Conservation (phyloP, 2,329 filamentous ascomycete genomes). For the Sphaerulina vaccinii region DNA sequence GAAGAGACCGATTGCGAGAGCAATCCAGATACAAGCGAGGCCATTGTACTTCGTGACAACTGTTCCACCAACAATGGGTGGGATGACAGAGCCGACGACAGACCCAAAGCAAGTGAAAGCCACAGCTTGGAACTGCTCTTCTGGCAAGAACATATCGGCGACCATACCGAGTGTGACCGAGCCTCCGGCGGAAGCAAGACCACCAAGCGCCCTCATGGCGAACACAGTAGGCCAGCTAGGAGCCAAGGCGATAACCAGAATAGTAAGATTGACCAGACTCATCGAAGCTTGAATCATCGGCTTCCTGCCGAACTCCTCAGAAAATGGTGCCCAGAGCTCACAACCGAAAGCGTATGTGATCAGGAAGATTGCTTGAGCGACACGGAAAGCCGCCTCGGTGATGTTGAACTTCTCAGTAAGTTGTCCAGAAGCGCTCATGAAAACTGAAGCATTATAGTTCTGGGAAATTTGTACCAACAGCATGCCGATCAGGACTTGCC, state of each 20-base stretch:
- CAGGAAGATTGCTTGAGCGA: slow-evolving; percentile 75
- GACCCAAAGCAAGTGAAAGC: slow-evolving; percentile 51
- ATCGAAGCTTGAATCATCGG: slow-evolving; percentile 71
- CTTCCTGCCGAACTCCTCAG: slow-evolving; percentile 76
- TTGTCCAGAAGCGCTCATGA: slow-evolving; percentile 57
- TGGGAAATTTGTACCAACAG: slow-evolving; percentile 56
- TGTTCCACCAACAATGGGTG: slow-evolving; percentile 36
- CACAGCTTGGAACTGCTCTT: slow-evolving; percentile 59
- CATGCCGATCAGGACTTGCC: slow-evolving; percentile 53
- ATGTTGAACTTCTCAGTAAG: slow-evolving; percentile 65
- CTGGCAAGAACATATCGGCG: slow-evolving; percentile 60
- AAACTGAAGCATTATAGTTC: slow-evolving; percentile 57
- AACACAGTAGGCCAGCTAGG: slow-evolving; percentile 45
- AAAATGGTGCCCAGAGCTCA: slow-evolving; percentile 86
- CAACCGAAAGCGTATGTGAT: slow-evolving; percentile 81
- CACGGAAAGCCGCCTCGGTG: slow-evolving; percentile 65
- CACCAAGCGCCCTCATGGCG: slow-evolving; percentile 49
- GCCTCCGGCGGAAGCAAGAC: slow-evolving; percentile 58
- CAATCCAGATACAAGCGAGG: slow-evolving; percentile 82
- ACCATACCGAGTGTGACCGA: slow-evolving; percentile 65
- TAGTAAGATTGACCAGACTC: slow-evolving; percentile 74
- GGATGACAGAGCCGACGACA: slow-evolving; percentile 35
- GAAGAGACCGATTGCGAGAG: slow-evolving; percentile 72
- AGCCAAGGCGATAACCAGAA: slow-evolving; percentile 56
- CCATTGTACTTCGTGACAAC: slow-evolving; percentile 53